These are phyloP conservation scores for Alternaria gansuensis DNA, from an alignment of 2,329 filamentous ascomycete species.

Conservation along the genomic window DNA sequence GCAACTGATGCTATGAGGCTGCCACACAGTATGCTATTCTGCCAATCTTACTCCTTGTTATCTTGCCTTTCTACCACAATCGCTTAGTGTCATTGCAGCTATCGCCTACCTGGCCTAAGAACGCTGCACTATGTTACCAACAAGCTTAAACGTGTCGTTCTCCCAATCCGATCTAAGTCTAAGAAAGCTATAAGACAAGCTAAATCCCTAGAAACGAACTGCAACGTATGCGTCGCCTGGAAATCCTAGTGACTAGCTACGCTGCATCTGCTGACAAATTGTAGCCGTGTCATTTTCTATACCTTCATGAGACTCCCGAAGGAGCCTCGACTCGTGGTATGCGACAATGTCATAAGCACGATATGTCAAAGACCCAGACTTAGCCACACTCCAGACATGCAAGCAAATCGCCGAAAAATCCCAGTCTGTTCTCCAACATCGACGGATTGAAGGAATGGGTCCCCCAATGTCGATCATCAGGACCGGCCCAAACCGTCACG, in stretches of 20 bases:
- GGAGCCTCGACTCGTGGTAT: background rate
- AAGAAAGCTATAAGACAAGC: background rate
- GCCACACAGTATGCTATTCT: background rate
- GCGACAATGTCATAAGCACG: background rate
- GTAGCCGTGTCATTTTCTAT: background rate
- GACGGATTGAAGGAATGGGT: background rate
- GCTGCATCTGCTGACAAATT: background rate
- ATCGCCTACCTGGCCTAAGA: background rate
- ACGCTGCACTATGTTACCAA: background rate
- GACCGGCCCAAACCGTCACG: background rate
- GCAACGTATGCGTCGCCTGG: background rate
- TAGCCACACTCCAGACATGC: background rate
- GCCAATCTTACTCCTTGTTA: too few species aligned
- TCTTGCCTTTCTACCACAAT: background rate
- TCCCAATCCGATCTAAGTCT: background rate
- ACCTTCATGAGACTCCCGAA: background rate
- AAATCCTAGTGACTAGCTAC: background rate
- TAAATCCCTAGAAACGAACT: background rate
- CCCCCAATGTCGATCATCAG: background rate
- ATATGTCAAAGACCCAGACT: background rate
- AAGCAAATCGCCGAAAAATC: background rate
- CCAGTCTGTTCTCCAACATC: background rate
- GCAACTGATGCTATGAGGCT: background rate
- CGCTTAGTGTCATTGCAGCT: background rate
- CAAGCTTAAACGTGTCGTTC: background rate